phyloP scores from a whole-genome alignment of 306 rosid genomes.

The Pyrus pyrifolia region DNA sequence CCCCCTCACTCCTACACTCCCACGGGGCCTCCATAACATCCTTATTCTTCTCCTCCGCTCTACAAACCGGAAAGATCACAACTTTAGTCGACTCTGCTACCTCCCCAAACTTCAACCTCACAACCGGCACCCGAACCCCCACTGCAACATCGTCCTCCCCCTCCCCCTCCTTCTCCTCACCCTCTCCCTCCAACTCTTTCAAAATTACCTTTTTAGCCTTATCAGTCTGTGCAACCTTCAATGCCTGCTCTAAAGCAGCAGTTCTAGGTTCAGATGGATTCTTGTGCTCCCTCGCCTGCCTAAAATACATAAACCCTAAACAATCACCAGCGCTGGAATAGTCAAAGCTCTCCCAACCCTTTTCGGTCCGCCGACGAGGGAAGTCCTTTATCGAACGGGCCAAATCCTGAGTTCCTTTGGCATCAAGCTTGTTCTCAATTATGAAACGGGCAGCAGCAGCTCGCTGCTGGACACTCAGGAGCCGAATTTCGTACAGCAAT shows the following conservation, averaged over 20 bases:
- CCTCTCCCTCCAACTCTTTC: constrained; percentile 26
- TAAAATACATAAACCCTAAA: constrained; percentile 55
- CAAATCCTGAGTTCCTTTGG: constrained; percentile 47
- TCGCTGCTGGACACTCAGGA: constrained; percentile 49
- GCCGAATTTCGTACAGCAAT: constrained; percentile 61
- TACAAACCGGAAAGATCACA: constrained; percentile 63
- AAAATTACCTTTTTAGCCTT: constrained; percentile 32
- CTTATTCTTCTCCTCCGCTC: constrained; percentile 38
- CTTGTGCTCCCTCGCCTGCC: constrained; percentile 55
- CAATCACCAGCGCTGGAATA: constrained; percentile 65
- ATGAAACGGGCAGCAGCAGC: constrained; percentile 54
- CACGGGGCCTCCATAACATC: constrained; percentile 63
- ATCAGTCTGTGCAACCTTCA: constrained; percentile 45
- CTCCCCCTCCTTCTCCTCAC: neutral
- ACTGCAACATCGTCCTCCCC: neutral
- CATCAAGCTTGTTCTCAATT: constrained; percentile 32
- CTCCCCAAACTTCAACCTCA: constrained; percentile 76
- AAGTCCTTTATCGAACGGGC: constrained; percentile 80
- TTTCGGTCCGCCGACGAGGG: constrained; percentile 57
- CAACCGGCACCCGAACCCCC: constrained; percentile 56
- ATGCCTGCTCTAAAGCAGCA: constrained; percentile 42
- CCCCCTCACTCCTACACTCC: constrained; percentile 49
- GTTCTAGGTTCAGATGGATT: constrained; percentile 39
- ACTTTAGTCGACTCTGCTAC: constrained; percentile 69
- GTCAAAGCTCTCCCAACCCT: constrained; percentile 62